Base-by-base conservation (phyloP, 768 basidiomycete genomes). In the Termitomyces sp. region DNA sequence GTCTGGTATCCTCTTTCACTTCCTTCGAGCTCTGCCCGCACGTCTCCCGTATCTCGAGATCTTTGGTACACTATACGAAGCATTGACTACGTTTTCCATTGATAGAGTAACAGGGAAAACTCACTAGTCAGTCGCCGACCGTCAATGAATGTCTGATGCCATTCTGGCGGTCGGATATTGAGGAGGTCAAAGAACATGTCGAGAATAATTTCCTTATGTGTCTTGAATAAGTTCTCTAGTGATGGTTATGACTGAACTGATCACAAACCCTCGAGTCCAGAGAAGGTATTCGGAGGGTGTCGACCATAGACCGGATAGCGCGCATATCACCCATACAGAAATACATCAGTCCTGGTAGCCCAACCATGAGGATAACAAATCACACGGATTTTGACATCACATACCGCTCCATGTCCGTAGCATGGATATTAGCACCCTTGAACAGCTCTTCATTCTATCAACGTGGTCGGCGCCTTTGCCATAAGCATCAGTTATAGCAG, bases 151-250 rank as follows among this genome's bases (percentile, higher is more conserved):
- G 91, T 89, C 63, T 92, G 83, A 66, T 92, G 91, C 94, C 95
- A 98, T 42, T 89, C 88, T 1, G 94, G 91, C 0, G 89, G 81
- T 67, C 91, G 91, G 70, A 98, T 95, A 53, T 94, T 91, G 18
- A 99, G 73, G 16, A 95, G 77, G 57, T 92, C 90, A 63, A 98
- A 98, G 63, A 98, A 89, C 83, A 97, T 88, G 61, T 98, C 93
- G 50, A 98, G 75, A 33, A 98, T 77, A 29, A 94, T 83, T 75
- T 98, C 96, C 95, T 97, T 62, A 16, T 64, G 27, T 41, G 11
- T 5, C 13, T 6, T n/a, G n/a, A n/a, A 15, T 41, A 12, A 31
- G 50, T 33, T 33, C 29, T 12, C 13, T 13, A 32, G 31, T n/a
- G 10, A 52, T 22, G 3, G 55, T 20, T 18, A 49, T 16, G 23